Evolutionary conservation across 2,329 filamentous ascomycete species (phyloP).

Genomic region (Penicillium griseofulvum): DNA sequence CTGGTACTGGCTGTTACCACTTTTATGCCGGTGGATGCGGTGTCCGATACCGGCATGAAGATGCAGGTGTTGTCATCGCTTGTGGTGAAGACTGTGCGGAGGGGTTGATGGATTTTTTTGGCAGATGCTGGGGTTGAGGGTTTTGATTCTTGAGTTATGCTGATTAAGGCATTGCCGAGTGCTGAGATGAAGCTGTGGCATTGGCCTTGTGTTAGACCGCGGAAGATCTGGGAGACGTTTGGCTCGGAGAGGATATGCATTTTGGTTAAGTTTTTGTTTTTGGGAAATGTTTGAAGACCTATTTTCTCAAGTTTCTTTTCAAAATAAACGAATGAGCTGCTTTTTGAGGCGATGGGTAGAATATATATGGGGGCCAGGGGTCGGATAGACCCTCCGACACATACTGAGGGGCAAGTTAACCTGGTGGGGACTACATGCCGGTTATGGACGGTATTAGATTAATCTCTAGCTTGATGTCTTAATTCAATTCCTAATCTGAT

Average conservation of each 20-base stretch:
- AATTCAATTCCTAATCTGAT: neutral
- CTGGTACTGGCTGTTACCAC: slow-evolving; percentile 58
- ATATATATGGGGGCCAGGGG: neutral
- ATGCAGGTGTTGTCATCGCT: slow-evolving; percentile 55
- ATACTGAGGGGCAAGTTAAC: slow-evolving; percentile 1
- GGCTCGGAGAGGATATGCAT: slow-evolving; percentile 39
- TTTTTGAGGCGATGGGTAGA: neutral
- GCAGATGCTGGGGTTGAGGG: slow-evolving; percentile 23
- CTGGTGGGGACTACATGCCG: neutral
- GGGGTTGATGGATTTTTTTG: slow-evolving; percentile 43
- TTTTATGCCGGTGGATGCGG: slow-evolving; percentile 66
- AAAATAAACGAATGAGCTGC: neutral
- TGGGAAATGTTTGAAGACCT: neutral
- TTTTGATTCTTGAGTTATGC: slow-evolving; percentile 31
- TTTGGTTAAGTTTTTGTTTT: slow-evolving; percentile 4
- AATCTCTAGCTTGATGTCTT: neutral
- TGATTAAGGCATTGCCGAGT: slow-evolving; percentile 36
- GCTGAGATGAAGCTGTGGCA: slow-evolving; percentile 36
- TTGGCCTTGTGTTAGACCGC: slow-evolving; percentile 31
- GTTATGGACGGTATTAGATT: neutral
- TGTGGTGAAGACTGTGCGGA: slow-evolving; percentile 43
- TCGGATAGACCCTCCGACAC: slow-evolving; percentile 7
- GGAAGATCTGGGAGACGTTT: slow-evolving; percentile 34
- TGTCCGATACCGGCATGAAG: slow-evolving; percentile 71
- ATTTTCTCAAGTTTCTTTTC: neutral